phyloP scores from a whole-genome alignment of 176 grass and related monocot species.

The Canna indica region DNA sequence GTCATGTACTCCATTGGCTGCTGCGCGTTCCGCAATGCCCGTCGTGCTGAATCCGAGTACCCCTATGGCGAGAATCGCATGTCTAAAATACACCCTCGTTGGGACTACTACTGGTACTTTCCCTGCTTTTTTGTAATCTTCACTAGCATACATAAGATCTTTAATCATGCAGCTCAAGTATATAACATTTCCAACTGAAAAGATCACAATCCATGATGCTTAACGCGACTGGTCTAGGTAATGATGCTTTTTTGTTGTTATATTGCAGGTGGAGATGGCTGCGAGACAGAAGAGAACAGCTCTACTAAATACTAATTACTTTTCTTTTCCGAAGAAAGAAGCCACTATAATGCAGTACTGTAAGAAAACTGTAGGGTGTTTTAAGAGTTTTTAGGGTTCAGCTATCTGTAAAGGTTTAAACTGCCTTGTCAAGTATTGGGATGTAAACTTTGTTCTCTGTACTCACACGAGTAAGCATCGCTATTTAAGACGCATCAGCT shows the following conservation, averaged over 20 bases:
- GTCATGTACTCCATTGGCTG: conserved; percentile 58
- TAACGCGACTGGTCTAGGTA: background rate
- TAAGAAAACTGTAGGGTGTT: too few relatives aligned
- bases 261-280: conserved; percentile 33
- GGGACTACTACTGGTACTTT: conserved; percentile 93
- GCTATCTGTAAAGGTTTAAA: too few relatives aligned
- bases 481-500: too few relatives aligned
- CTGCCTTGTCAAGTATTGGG: too few relatives aligned
- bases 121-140: background rate
- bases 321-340: background rate
- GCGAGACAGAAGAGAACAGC: conserved; percentile 30
- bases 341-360: background rate
- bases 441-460: too few relatives aligned
- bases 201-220: background rate
- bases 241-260: background rate
- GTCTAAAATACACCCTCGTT: conserved; percentile 71
- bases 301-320: conserved; percentile 23
- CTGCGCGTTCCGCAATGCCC: conserved; percentile 81
- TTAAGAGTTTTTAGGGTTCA: too few relatives aligned
- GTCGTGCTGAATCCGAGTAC: conserved; percentile 42
- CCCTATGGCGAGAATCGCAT: conserved; percentile 81
- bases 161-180: too few relatives aligned
- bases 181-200: background rate
- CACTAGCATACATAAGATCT: too few relatives aligned
- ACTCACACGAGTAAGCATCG: too few relatives aligned